Base-by-base conservation (phyloP, 306 rosid species). In the Calophaca sinica region DNA sequence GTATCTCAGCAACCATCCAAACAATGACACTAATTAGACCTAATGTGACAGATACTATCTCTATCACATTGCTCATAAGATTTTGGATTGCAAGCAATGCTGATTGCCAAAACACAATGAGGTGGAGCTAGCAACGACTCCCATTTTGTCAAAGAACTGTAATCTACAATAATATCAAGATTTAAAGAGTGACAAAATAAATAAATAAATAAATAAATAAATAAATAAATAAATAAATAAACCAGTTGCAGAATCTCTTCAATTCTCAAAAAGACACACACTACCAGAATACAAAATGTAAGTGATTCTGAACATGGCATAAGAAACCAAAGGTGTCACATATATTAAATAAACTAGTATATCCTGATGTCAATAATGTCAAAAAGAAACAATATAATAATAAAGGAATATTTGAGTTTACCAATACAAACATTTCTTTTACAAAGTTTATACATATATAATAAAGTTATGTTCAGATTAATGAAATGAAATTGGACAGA, bases 1-100 rank as follows among this genome's bases (percentile, higher is more conserved):
- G 97, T 31, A 91, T 79, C 86, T 91, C 97, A 63, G 96, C 96
- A 29, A 85, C 80, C 48, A 78, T 67, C 93, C 96, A 91, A 74
- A 84, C 80, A 35, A 73, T 28, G 33, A 89, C 88, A 77, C 94
- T 87, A 74, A 84, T 39, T 7, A 87, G 2, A 33, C 97, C 94
- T 68, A 89, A 80, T 42, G 76, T 60, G 35, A 81, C 26, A 6
- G 97, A 91, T 60, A 76, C 39, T 57, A 81, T 84, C 12, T 81
- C 81, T 72, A 44, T 73, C 13, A 12, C 62, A 76, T 59, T 75
- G 79, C 76, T 57, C 84, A 79, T 67, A 57, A 86, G 15, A 72
- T 75, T 73, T 64, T 44, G 8, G 26, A 57, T 66, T 79, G 60
- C 29, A 79, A 81, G 59, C 94, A 91, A 46, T 85, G 78, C 54